phyloP scores from a whole-genome alignment of 495 filamentous ascomycete genomes.

The Hypoxylon trugodes region DNA sequence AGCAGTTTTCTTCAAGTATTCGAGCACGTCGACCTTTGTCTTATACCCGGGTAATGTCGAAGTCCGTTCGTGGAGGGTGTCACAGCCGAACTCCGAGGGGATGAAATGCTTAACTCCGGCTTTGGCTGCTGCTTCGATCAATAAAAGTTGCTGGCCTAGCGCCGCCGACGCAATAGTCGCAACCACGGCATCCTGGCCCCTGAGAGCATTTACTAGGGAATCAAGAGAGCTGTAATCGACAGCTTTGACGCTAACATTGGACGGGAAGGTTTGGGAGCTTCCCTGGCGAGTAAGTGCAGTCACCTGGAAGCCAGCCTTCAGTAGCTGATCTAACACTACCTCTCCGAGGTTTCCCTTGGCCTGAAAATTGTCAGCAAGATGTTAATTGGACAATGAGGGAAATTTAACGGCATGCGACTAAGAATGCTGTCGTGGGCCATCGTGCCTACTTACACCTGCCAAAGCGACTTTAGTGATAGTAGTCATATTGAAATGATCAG shows the following conservation, averaged over 20 bases:
- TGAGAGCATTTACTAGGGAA: conserved; percentile 54
- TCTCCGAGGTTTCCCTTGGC: conserved; percentile 61
- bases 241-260: conserved; percentile 47
- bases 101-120: conserved; percentile 62
- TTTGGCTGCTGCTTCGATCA: conserved; percentile 61
- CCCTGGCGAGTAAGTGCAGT: conserved; percentile 58
- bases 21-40: conserved; percentile 52
- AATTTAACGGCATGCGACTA: too few relatives aligned
- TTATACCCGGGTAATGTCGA: conserved; percentile 53
- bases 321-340: conserved; percentile 56
- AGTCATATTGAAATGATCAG: conserved; percentile 43
- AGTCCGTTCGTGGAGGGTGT: conserved; percentile 49
- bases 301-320: conserved; percentile 59
- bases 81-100: conserved; percentile 63
- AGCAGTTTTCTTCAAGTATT: conserved; percentile 53
- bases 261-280: conserved; percentile 44
- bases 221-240: conserved; percentile 59
- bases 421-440: too few relatives aligned
- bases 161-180: conserved; percentile 39
- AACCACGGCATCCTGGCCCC: conserved; percentile 60
- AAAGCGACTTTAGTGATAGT: conserved; percentile 52
- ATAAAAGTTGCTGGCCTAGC: conserved; percentile 41
- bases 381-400: not conserved
- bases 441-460: conserved; percentile 46
- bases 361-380: conserved; percentile 7